A percentile compares a stretch with the other conserved stretches of the same genome.
phyloP scores from a whole-genome alignment of 805 yeast species.

The Candida maesae region DNA sequence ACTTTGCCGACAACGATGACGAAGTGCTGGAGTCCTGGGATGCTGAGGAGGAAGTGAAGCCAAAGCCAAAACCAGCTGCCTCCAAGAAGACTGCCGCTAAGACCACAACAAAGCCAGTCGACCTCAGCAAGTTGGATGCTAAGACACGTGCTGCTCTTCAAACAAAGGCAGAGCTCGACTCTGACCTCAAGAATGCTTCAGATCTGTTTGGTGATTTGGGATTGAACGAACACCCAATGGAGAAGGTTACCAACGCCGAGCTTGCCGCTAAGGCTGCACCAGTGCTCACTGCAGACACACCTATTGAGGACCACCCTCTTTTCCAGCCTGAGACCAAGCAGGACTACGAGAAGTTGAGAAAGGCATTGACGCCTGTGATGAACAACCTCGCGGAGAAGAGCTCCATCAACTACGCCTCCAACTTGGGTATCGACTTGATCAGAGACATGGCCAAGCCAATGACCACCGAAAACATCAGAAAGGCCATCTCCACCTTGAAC shows the following conservation, averaged over 20 bases:
- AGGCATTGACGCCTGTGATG: conserved; percentile 61
- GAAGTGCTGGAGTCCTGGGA: conserved; percentile 91
- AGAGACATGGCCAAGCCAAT: conserved; percentile 84
- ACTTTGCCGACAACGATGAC: conserved; percentile 63
- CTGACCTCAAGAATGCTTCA: conserved; percentile 91
- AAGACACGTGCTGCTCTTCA: conserved; percentile 70
- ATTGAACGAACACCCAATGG: conserved; percentile 47
- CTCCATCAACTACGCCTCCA: conserved; percentile 63
- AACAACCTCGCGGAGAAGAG: conserved; percentile 58
- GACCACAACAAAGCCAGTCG: conserved; percentile 39
- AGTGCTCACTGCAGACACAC: conserved; percentile 52
- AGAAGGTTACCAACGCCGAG: conserved; percentile 34
- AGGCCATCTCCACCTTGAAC: conserved; percentile 79
- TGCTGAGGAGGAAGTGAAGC: conserved; percentile 61
- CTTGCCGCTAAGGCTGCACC: conserved; percentile 29
- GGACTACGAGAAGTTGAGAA: conserved; percentile 76
- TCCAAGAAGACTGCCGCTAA: conserved; percentile 15
- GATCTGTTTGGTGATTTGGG: conserved; percentile 77
- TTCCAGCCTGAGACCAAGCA: conserved; percentile 78
- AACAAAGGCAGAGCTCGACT: conserved; percentile 73
- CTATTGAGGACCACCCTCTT: conserved; percentile 71
- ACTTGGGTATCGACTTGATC: conserved; percentile 77
- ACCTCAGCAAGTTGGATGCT: conserved; percentile 68
- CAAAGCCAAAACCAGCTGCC: conserved; percentile 28
- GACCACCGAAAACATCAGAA: conserved; percentile 75